Evolutionary conservation across 2,329 filamentous ascomycete genomes (phyloP), one percentile per base, ranked within the genome.

Genomic region (Tolypocladium pustulatum): DNA sequence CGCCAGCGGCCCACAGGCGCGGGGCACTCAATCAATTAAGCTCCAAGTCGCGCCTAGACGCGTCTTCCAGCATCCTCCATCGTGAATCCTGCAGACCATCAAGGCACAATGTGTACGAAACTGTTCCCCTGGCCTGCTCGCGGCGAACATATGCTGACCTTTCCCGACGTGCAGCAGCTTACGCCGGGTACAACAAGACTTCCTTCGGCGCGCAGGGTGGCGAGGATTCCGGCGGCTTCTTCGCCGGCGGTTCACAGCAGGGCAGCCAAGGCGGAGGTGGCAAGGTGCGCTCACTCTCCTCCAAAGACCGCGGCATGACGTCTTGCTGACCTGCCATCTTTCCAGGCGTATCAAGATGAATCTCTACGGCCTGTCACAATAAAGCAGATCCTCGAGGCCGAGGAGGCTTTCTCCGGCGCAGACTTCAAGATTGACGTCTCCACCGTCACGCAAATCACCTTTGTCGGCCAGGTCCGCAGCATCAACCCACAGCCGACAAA

Each of bases 291-390:
- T 6, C 10, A 22, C 20, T 20, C 9, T 52, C 1, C 30, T 4
- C 38, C 9, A 6, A 17, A 17, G n/a, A 20, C 34, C 34, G 0
- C 25, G 10, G 7, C 1, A 6, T 15, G 25, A 25, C 37, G n/a
- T 8, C 13, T 32, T 13, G 46, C 41, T 55, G 38, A 55, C 54
- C 20, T 43, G 20, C 12, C 15, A 7, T 22, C 8, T 22, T 25
- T 13, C 6, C 60, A 85, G 80, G 76, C 78, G 61, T 88, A 88
- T 71, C 81, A 82, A 65, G 90, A 95, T 73, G 91, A 97, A 67
- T 92, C 91, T 25, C 82, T 99, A 57, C 89, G 94, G 52, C 92
- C 94, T 1, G 89, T 97, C 54, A 99, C 94, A 13, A 90, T 97
- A 75, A 97, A 97, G 74, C 94, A 99, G 75, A 83, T 97, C 59